Percentiles rank a stretch among this genome's conserved stretches.
These are phyloP conservation scores for Linaria vulgaris DNA, from an alignment of 257 asterid species.

Conservation along the genomic window DNA sequence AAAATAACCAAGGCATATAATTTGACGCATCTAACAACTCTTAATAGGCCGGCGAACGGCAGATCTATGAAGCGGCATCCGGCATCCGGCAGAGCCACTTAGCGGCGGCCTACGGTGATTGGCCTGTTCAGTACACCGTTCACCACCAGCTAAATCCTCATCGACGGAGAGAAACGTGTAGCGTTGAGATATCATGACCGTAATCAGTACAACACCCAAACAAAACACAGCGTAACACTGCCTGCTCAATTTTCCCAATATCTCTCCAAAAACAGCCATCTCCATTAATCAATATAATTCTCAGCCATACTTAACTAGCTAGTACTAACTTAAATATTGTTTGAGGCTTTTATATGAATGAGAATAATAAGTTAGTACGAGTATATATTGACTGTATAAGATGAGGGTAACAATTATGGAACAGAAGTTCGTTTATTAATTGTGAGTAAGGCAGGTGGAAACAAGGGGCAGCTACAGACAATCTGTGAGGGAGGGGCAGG, in stretches of 20 bases:
- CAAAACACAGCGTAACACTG: slow-evolving; percentile 50
- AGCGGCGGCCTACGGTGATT: slow-evolving; percentile 10
- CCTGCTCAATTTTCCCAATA: slow-evolving; percentile 39
- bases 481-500: background rate
- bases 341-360: too few species aligned
- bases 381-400: too few species aligned
- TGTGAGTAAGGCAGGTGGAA: background rate
- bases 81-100: too few species aligned
- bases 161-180: slow-evolving; percentile 5
- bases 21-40: too few species aligned
- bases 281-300: slow-evolving; percentile 15
- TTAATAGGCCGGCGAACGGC: too few species aligned
- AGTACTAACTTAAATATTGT: too few species aligned
- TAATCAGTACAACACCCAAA: slow-evolving; percentile 40
- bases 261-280: slow-evolving; percentile 31
- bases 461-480: background rate
- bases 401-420: too few species aligned
- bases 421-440: too few species aligned
- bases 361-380: too few species aligned
- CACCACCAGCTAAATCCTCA: slow-evolving; percentile 9
- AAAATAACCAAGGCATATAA: too few species aligned
- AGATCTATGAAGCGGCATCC: too few species aligned
- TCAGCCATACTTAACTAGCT: too few species aligned
- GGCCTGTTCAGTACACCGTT: slow-evolving; percentile 9
- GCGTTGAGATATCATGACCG: slow-evolving; percentile 31